Evolutionary conservation across 768 basidiomycete species (phyloP).

Genomic region (Mycena sanguinolenta): DNA sequence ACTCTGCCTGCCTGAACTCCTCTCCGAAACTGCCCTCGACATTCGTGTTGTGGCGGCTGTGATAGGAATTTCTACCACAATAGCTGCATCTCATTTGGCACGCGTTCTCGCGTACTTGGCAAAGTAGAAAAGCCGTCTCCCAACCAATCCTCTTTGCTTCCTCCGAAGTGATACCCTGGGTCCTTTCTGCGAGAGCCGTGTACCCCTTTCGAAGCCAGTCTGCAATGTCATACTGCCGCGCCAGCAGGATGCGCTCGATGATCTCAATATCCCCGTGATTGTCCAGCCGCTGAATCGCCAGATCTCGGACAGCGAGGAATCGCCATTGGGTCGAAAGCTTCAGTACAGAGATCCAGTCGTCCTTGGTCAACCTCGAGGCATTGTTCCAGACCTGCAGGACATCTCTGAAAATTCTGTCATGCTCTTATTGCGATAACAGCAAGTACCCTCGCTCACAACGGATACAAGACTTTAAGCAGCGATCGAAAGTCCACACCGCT

Average conservation of each 20-base stretch:
- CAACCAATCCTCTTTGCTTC: constrained; percentile 30
- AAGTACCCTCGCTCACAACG: constrained; percentile 37
- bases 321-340: constrained; percentile 50
- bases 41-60: too few relatives aligned
- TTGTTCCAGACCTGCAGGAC: background rate
- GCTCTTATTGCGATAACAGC: background rate
- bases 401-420: too few relatives aligned
- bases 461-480: constrained; percentile 42
- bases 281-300: constrained; percentile 43
- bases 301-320: constrained; percentile 39
- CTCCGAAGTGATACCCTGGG: constrained; percentile 35
- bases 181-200: constrained; percentile 40
- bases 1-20: constrained; percentile 20
- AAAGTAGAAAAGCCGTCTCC: constrained; percentile 20
- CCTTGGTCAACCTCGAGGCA: constrained; percentile 19
- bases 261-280: constrained; percentile 29
- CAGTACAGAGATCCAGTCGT: constrained; percentile 46
- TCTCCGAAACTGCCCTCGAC: constrained; percentile 12
- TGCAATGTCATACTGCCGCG: constrained; percentile 47
- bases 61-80: background rate
- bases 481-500: constrained; percentile 39
- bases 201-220: constrained; percentile 51
- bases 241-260: constrained; percentile 48
- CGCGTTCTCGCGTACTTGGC: constrained; percentile 19
- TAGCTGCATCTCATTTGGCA: background rate